Conservation (phyloP, 371 early-diverging fungal genomes). For the Rhizopus delemar region DNA sequence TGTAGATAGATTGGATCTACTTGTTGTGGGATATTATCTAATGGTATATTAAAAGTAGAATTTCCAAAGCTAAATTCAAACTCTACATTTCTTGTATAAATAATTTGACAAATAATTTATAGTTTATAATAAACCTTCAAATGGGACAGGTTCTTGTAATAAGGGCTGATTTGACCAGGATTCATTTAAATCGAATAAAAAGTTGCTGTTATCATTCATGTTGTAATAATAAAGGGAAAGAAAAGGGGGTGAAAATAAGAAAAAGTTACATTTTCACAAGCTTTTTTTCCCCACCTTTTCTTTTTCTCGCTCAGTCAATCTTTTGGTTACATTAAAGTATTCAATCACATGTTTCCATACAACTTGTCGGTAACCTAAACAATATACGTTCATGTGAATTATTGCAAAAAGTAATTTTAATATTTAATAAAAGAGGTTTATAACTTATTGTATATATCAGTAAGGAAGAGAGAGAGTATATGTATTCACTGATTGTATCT, state of each 20-base stretch:
- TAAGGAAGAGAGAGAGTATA: too few species aligned
- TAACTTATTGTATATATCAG: too few species aligned
- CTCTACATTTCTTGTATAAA: background rate
- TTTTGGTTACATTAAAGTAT: background rate
- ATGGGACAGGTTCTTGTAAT: conserved; percentile 2
- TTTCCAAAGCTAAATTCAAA: background rate
- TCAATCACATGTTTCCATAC: background rate
- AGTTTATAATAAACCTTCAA: background rate
- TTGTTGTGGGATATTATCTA: background rate
- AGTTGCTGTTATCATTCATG: background rate
- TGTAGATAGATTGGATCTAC: background rate
- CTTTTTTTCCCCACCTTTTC: background rate
- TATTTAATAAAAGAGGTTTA: too few species aligned
- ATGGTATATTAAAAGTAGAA: background rate
- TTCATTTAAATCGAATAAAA: background rate
- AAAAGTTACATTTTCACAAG: background rate
- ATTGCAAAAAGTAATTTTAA: too few species aligned
- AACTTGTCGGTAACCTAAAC: background rate
- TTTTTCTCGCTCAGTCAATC: background rate
- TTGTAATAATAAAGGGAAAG: background rate
- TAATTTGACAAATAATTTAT: background rate
- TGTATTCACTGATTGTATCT: too few species aligned
- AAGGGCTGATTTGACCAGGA: background rate
- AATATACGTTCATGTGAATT: too few species aligned
- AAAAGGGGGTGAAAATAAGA: background rate